These are phyloP conservation scores for Candida michaelii DNA, from an alignment of 805 yeast species.

Conservation along the genomic window DNA sequence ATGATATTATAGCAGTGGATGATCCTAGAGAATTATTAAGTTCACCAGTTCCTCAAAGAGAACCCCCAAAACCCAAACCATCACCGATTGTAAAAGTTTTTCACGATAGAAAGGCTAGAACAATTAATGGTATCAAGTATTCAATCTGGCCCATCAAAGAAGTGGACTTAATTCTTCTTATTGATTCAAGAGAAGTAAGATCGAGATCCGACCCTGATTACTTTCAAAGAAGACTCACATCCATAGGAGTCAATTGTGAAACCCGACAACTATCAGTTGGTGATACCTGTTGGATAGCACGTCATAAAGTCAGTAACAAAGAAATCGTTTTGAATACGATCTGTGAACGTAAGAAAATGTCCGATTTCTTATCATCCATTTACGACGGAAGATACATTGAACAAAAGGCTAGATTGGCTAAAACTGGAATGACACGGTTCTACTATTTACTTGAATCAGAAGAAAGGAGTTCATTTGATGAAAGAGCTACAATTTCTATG, in stretches of 20 bases:
- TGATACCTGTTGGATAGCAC: conserved; percentile 88
- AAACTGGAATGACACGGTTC: conserved; percentile 65
- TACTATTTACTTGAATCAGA: conserved; percentile 75
- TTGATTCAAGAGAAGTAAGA: conserved; percentile 83
- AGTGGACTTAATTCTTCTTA: conserved; percentile 58
- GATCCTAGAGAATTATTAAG: conserved; percentile 12
- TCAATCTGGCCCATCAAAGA: conserved; percentile 62
- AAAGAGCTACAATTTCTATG: background rate
- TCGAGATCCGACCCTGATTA: conserved; percentile 67
- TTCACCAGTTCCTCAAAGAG: conserved; percentile 7
- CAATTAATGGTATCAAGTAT: conserved; percentile 30
- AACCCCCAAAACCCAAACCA: background rate
- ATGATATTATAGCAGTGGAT: conserved; percentile 11
- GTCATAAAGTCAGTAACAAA: conserved; percentile 52
- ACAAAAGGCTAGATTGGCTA: conserved; percentile 74
- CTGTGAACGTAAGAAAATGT: conserved; percentile 87
- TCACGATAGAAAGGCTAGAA: conserved; percentile 27
- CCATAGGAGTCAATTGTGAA: conserved; percentile 50
- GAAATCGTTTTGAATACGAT: conserved; percentile 76
- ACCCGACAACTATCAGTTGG: conserved; percentile 71
- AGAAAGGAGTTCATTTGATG: conserved; percentile 1
- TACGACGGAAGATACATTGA: conserved; percentile 87
- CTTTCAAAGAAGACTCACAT: conserved; percentile 55
- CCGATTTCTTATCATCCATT: conserved; percentile 80
- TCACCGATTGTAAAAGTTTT: background rate